phyloP scores from a whole-genome alignment of 768 basidiomycete species.

The Boletus rubescentipes region DNA sequence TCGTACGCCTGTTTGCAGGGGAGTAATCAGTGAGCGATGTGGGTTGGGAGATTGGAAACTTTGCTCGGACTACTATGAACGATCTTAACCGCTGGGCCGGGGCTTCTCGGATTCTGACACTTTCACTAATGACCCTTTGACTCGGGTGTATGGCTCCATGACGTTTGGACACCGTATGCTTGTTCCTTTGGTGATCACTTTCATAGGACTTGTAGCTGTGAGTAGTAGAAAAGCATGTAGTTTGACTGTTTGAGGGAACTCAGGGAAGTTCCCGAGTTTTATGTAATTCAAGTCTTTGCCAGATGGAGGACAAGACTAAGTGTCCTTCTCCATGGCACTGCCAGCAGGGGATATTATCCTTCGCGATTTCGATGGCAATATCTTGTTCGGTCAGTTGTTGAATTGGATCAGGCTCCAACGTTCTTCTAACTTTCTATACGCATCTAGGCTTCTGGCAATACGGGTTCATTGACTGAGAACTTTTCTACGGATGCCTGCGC shows the following conservation, averaged over 20 bases:
- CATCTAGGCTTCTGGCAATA: neutral
- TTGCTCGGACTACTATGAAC: conserved; percentile 10
- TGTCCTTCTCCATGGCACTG: too few relatives aligned
- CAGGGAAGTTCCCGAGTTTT: too few relatives aligned
- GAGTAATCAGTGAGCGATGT: conserved; percentile 45
- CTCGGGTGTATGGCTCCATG: neutral
- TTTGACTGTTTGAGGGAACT: too few relatives aligned
- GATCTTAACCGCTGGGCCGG: conserved; percentile 1
- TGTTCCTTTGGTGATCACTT: neutral
- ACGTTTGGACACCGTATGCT: neutral
- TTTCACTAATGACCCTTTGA: too few relatives aligned
- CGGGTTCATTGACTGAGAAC: neutral
- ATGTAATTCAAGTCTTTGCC: too few relatives aligned
- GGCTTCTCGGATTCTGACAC: neutral
- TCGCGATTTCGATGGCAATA: neutral
- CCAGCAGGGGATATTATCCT: neutral
- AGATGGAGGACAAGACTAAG: too few relatives aligned
- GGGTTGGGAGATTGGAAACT: neutral
- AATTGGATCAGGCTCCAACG: neutral
- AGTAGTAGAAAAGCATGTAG: too few relatives aligned
- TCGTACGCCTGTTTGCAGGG: conserved; percentile 85
- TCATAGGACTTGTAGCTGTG: too few relatives aligned
- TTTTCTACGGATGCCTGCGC: neutral
- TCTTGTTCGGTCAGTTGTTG: neutral
- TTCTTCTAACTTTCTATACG: neutral